These are phyloP conservation scores for Tulasnella calospora DNA, from an alignment of 768 basidiomycete genomes.

Conservation along the genomic window DNA sequence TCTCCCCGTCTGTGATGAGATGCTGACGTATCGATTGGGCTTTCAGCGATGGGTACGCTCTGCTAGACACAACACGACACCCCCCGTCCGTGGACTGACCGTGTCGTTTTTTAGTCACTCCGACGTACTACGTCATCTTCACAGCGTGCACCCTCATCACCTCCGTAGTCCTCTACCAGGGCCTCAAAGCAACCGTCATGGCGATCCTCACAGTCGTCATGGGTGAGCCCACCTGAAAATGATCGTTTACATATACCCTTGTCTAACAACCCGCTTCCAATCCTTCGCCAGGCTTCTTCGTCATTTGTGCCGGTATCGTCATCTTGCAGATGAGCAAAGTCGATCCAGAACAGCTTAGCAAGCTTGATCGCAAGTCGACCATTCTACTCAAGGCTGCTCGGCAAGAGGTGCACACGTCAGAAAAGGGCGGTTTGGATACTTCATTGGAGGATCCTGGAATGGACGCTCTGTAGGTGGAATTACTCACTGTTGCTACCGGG, in stretches of 20 bases:
- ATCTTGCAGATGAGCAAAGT: constrained; percentile 94
- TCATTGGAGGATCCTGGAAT: constrained; percentile 87
- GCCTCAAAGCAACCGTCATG: constrained; percentile 41
- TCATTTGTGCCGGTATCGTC: constrained; percentile 87
- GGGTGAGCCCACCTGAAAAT: constrained; percentile 28
- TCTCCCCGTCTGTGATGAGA: neutral
- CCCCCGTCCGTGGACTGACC: neutral
- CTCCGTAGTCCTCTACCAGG: constrained; percentile 43
- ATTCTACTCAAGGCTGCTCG: constrained; percentile 85
- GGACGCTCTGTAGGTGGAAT: constrained; percentile 55
- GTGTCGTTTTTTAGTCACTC: constrained; percentile 30
- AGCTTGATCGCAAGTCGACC: constrained; percentile 85
- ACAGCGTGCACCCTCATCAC: constrained; percentile 43
- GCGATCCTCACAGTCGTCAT: constrained; percentile 88
- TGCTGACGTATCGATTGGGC: neutral
- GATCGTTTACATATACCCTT: no score
- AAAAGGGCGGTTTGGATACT: constrained; percentile 63
- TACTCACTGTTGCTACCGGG: no score
- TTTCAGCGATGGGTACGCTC: constrained; percentile 16
- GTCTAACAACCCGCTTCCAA: constrained; percentile 26
- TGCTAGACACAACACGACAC: neutral
- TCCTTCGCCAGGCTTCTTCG: constrained; percentile 58
- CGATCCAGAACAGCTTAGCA: constrained; percentile 68
- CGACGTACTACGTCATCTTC: constrained; percentile 43
- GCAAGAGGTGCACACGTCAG: constrained; percentile 57